Conservation (phyloP, 192 early-diverging fungal genomes). For the Coemansia biformis region DNA sequence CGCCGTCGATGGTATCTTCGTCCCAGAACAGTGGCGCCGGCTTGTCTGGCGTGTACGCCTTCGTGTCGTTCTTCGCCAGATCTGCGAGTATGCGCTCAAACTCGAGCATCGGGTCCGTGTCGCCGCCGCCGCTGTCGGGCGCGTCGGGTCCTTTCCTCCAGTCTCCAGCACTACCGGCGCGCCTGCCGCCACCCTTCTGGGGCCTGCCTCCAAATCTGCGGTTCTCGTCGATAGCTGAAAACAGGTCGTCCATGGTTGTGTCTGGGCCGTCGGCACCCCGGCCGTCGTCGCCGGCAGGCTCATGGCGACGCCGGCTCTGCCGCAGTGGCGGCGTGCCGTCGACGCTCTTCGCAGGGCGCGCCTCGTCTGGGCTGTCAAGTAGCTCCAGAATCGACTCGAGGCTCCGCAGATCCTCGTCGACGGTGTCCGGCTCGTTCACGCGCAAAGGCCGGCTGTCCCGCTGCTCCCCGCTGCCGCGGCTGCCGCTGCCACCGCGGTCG, state of each 20-base stretch:
- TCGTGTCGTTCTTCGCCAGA: conserved; percentile 18
- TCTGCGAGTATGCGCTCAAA: conserved; percentile 43
- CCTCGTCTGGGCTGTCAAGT: conserved; percentile 11
- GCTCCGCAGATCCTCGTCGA: conserved; percentile 10
- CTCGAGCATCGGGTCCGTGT: conserved; percentile 28
- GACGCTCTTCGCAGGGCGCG: neutral
- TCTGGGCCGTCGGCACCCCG: neutral
- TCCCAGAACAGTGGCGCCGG: conserved; percentile 38
- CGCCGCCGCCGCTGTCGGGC: neutral
- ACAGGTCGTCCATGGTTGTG: conserved; percentile 16
- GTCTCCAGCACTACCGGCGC: no score
- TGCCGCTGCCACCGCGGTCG: no score
- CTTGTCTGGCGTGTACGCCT: conserved; percentile 17
- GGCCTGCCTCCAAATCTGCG: neutral
- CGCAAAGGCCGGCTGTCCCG: no score
- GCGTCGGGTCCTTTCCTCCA: neutral
- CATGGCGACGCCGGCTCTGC: neutral
- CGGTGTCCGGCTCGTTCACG: no score
- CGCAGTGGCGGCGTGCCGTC: neutral
- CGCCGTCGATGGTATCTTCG: conserved; percentile 6
- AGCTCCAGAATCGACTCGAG: conserved; percentile 30
- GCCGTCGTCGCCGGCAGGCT: neutral
- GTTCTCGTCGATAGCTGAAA: conserved; percentile 18
- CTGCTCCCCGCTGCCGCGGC: neutral
- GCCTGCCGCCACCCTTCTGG: neutral